Base-by-base conservation (phyloP, 768 basidiomycete genomes). In the Boletus speciosus region DNA sequence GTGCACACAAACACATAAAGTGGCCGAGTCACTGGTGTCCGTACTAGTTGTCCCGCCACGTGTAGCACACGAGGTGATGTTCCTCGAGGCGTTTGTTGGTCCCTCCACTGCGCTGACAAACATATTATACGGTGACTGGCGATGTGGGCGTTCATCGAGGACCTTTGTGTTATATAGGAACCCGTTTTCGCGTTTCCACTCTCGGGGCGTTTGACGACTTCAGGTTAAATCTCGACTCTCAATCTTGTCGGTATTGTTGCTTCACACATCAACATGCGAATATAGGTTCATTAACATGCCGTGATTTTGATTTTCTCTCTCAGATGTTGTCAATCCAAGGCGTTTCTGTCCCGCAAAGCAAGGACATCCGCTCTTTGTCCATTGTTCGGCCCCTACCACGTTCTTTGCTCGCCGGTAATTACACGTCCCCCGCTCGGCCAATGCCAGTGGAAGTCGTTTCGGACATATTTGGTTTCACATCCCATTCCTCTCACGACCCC, bases 371-470 rank as follows among this genome's bases (percentile, higher is more conserved):
- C 35, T 47, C 45, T 35, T 40, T 42, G 15, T 4, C 50, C 35
- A 21, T 39, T 5, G 40, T 43, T 29, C 47, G 35, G 27, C 19
- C 14, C 12, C 19, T 34, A 8, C 51, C 27, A 8, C 39, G 36
- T 49, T 52, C 56, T 16, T 44, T 35, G 36, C 35, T 45, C 2
- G 29, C 23, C 35, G 27, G 25, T n/a, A 51, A 36, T 46, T 38
- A 10, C 35, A n/a, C 37, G 16, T 38, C 47, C 11, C 40, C 21
- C 7, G 49, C 54, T 29, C 15, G 50, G 15, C 38, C 38, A 8
- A 56, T 77, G 6, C 76, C 77, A 15, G 61, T 66, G 31, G 76
- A 78, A 59, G 31, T 74, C 10, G 41, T 76, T 3, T 63, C 72
- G 8, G 50, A 65, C 29, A 73, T 79, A 49, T 73, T 80, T 50